Evolutionary conservation across 1,139 yeast species (phyloP).

Genomic region (Hanseniaspora uvarum): DNA sequence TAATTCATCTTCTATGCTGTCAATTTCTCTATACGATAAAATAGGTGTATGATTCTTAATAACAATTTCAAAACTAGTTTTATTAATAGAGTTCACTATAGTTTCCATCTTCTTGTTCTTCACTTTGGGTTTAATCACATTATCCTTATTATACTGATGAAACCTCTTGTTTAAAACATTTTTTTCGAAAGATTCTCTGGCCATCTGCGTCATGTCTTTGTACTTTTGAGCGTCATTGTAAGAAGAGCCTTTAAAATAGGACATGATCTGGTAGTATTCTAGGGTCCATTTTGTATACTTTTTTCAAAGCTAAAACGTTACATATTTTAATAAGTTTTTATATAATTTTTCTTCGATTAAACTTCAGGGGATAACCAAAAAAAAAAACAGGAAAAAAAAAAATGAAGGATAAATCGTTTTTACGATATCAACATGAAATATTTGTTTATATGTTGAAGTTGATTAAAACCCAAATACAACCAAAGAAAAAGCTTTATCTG

Average conservation of each 20-base stretch:
- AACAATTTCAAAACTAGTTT: background rate
- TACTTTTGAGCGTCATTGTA: background rate
- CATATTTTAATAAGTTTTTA: no score
- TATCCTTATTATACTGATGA: background rate
- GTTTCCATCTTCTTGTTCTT: background rate
- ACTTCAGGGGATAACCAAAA: no score
- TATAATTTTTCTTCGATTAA: no score
- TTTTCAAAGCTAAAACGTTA: no score
- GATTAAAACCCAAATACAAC: no score
- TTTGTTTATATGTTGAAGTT: no score
- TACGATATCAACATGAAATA: no score
- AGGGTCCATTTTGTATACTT: background rate
- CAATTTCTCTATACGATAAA: constrained; percentile 63
- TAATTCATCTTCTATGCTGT: constrained; percentile 45
- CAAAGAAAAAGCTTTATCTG: no score
- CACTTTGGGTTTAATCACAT: background rate
- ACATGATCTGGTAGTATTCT: background rate
- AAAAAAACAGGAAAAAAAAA: no score
- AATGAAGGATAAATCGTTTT: no score
- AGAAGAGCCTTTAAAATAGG: background rate
- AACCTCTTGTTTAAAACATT: constrained; percentile 6
- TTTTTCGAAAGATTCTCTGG: constrained; percentile 15
- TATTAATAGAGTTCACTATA: background rate
- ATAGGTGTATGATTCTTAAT: constrained; percentile 52
- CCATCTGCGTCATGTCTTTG: constrained; percentile 16